Evolutionary conservation across 2,329 filamentous ascomycete species (phyloP).

Genomic region (Orbilia ellipsospora): DNA sequence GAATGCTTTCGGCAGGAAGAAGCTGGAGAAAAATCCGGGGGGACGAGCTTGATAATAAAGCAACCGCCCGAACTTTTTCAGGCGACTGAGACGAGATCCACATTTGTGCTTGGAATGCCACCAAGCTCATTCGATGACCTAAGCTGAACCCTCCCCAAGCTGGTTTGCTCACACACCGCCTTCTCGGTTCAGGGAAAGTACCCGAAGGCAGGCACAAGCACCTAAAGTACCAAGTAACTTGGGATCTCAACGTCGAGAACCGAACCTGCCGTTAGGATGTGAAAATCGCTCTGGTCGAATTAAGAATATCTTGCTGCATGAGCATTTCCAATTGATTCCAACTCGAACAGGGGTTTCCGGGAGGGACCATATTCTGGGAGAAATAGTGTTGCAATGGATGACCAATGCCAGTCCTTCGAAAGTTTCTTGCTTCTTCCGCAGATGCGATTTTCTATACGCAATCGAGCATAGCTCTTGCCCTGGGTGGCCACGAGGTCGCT

Average conservation of each 20-base stretch:
- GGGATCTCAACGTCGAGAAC: background rate
- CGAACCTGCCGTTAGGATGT: slow-evolving; percentile 37
- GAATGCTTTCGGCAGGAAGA: slow-evolving; percentile 45
- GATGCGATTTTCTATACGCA: slow-evolving; percentile 32
- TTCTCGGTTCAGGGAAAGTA: slow-evolving; percentile 55
- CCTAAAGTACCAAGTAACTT: slow-evolving; percentile 18
- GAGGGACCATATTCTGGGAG: slow-evolving; percentile 51
- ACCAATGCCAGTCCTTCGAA: slow-evolving; percentile 2
- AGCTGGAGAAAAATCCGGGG: slow-evolving; percentile 42
- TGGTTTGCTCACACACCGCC: slow-evolving; percentile 28
- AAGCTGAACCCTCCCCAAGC: slow-evolving; percentile 25
- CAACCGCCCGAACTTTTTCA: slow-evolving; percentile 41
- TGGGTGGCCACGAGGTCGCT: slow-evolving; percentile 52
- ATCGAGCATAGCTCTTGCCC: slow-evolving; percentile 29
- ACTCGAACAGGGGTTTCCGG: slow-evolving; percentile 43
- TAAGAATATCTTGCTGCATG: slow-evolving; percentile 22
- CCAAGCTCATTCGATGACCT: slow-evolving; percentile 30
- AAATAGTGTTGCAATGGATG: slow-evolving; percentile 52
- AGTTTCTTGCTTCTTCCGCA: slow-evolving; percentile 32
- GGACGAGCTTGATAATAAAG: slow-evolving; percentile 55
- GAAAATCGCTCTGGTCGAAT: slow-evolving; percentile 49
- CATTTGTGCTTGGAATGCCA: slow-evolving; percentile 44
- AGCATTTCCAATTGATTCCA: slow-evolving; percentile 32
- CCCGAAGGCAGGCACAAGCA: slow-evolving; percentile 52
- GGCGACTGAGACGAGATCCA: slow-evolving; percentile 50